These are phyloP conservation scores for Neurospora sp. DNA, from an alignment of 2,329 filamentous ascomycete species.

Conservation along the genomic window DNA sequence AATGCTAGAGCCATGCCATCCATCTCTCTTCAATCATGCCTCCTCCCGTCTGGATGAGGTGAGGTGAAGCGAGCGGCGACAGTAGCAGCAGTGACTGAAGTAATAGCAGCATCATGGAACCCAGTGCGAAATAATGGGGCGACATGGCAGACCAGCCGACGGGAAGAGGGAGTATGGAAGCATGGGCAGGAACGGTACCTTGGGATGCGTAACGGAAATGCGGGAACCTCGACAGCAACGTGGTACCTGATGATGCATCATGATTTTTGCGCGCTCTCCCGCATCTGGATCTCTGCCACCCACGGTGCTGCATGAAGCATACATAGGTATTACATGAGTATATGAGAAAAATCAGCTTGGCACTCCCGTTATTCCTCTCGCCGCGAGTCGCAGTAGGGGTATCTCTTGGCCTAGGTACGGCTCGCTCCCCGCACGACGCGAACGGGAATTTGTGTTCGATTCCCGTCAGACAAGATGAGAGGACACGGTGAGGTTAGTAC, in stretches of 20 bases:
- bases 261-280: not conserved
- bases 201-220: not conserved
- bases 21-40: not conserved
- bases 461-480: not conserved
- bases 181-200: not conserved
- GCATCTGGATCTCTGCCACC: not conserved
- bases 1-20: not conserved
- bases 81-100: not conserved
- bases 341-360: not conserved
- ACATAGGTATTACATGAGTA: not conserved
- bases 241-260: not conserved
- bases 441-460: not conserved
- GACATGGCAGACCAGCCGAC: not conserved
- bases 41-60: not conserved
- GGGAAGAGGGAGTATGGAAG: not conserved
- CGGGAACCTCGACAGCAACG: not conserved
- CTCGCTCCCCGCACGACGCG: not conserved
- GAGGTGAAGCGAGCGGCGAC: not conserved
- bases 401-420: not conserved
- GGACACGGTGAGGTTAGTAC: not conserved
- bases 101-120: not conserved
- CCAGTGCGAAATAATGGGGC: not conserved
- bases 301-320: not conserved
- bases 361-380: not conserved
- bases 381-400: not conserved